Evolutionary conservation across 495 filamentous ascomycete genomes (phyloP), one percentile per base, ranked within the genome.

Genomic region (Xylaria acuta): DNA sequence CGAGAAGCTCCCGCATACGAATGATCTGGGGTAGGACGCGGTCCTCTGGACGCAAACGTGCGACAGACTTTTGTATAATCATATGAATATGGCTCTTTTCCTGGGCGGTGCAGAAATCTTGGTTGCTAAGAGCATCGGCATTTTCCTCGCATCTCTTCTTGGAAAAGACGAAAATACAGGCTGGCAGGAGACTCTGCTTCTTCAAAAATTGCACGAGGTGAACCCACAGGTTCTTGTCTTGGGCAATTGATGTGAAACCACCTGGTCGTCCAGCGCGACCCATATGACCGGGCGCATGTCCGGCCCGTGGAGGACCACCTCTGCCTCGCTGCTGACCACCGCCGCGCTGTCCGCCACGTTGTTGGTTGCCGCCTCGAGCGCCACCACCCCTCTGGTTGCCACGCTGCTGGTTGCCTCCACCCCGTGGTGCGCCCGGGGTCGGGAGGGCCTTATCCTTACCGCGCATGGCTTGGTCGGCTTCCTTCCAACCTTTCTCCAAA

Each of bases 81-180:
- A 98, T 98, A 77, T 99, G 97, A 59, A 94, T 95, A 43, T 91
- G 88, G 78, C 96, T 99, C 88, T 97, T 98, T 83, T 99, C 97
- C 6, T 90, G 87, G 11, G 94, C 93, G 25, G 91, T 97, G 80
- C 90, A 95, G 78, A 95, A 98, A 81, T 99, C 97, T 69, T 97
- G 91, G 75, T 97, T 98, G 71, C 92, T 94, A 27, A 99, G 85
- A 0, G 96, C 94, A 75, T 98, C 94, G 12, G 97, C 96, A 78
- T 98, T 99, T 77, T 97, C 92, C 79, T 98, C 95, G 76, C 97
- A 98, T 67, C 96, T 86, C 80, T 93, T 97, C 85, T 98, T 99
- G 36, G 95, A 98, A 81, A 99, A 99, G 58, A 99, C 96, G 80
- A 99, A 99, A 71, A 98, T 95, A 81, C 95, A 97, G 53, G 90